Percentiles rank a stretch among this genome's conserved stretches.
phyloP scores from a whole-genome alignment of 2,329 filamentous ascomycete species.

The Xylaria sp. region DNA sequence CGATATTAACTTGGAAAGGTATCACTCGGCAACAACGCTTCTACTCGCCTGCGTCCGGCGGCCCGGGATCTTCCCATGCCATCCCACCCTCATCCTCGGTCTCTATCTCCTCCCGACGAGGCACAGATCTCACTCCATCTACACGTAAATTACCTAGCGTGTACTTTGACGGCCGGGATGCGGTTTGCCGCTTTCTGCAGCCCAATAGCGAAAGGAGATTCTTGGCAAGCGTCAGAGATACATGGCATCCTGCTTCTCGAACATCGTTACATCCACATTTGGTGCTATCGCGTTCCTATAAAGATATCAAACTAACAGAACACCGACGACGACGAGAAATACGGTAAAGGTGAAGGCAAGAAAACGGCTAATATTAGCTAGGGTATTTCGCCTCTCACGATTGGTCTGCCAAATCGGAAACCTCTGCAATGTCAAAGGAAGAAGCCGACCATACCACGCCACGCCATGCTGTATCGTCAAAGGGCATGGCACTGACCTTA shows the following conservation, averaged over 20 bases:
- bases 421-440: neutral
- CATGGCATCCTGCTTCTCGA: constrained; percentile 14
- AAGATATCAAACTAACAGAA: too few species aligned
- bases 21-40: constrained; percentile 18
- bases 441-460: too few species aligned
- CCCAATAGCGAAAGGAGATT: constrained; percentile 4
- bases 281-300: neutral
- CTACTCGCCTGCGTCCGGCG: constrained; percentile 17
- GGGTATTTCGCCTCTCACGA: too few species aligned
- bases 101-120: neutral
- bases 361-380: neutral
- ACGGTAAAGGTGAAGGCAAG: too few species aligned
- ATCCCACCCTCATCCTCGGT: neutral
- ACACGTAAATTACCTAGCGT: neutral
- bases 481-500: neutral
- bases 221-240: constrained; percentile 19
- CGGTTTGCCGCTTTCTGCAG: constrained; percentile 16
- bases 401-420: neutral
- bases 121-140: neutral
- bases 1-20: constrained; percentile 5
- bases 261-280: constrained; percentile 9
- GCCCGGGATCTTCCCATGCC: constrained; percentile 3
- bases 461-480: constrained; percentile 13
- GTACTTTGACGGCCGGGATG: neutral
- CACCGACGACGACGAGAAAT: neutral